Conservation (phyloP, 768 basidiomycete genomes). For the Trametes maxima region DNA sequence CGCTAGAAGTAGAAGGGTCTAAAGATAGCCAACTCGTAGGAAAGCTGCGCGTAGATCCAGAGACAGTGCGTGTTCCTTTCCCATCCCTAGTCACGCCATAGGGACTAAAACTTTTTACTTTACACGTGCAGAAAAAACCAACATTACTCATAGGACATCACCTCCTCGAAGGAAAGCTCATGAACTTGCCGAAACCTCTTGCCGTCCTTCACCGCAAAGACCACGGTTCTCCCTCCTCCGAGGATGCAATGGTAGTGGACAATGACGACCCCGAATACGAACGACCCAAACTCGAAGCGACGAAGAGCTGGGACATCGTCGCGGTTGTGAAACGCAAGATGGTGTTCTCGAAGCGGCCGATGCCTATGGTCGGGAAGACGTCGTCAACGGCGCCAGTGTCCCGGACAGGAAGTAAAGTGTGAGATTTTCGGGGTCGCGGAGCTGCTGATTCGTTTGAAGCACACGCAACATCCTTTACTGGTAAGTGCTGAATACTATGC, state of each 20-base stretch:
- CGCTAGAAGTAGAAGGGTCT: slow-evolving; percentile 70
- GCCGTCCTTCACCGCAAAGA: slow-evolving; percentile 64
- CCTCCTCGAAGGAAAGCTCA: slow-evolving; percentile 85
- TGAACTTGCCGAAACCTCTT: slow-evolving; percentile 74
- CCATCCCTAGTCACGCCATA: not conserved
- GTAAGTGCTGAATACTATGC: not conserved
- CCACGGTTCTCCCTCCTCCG: slow-evolving; percentile 3
- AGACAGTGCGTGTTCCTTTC: slow-evolving; percentile 45
- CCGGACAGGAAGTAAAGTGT: slow-evolving; percentile 9
- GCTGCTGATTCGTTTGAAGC: not conserved
- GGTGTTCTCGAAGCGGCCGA: slow-evolving; percentile 80
- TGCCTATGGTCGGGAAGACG: slow-evolving; percentile 52
- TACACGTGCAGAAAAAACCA: slow-evolving; percentile 60
- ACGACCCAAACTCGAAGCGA: slow-evolving; percentile 19
- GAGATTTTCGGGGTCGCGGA: not conserved
- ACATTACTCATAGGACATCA: slow-evolving; percentile 87
- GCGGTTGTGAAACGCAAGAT: slow-evolving; percentile 83
- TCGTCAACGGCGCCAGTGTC: slow-evolving; percentile 2
- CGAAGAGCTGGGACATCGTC: slow-evolving; percentile 56
- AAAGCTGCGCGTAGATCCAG: slow-evolving; percentile 65
- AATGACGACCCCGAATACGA: slow-evolving; percentile 24
- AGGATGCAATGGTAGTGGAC: slow-evolving; percentile 26
- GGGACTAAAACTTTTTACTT: not conserved
- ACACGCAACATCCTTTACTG: not conserved
- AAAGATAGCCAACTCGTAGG: slow-evolving; percentile 77